phyloP scores from a whole-genome alignment of 1,284 basidiomycete species.

The Acaromyces ingoldii region DNA sequence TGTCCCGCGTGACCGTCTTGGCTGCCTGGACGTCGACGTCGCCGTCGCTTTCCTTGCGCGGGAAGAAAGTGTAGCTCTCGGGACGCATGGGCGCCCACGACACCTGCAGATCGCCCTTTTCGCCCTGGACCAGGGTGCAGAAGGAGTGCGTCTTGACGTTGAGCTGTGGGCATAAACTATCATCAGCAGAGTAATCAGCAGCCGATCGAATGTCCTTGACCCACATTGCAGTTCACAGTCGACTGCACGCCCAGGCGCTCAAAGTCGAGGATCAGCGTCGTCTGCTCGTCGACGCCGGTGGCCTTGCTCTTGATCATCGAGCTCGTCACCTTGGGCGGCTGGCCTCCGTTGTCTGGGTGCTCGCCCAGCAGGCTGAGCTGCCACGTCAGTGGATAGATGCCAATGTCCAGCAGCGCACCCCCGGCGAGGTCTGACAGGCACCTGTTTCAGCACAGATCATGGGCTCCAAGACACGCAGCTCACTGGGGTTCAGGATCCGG shows the following conservation, averaged over 20 bases:
- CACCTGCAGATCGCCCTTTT: constrained; percentile 55
- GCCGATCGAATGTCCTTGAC: too few relatives aligned
- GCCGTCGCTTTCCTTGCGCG: neutral
- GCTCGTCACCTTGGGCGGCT: constrained; percentile 56
- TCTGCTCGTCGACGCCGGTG: constrained; percentile 75
- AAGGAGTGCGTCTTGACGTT: constrained; percentile 5
- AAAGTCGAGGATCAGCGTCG: constrained; percentile 72
- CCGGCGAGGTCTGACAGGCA: constrained; percentile 71
- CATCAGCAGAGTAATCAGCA: too few relatives aligned
- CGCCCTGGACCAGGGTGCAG: constrained; percentile 25
- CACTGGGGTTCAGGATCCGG: constrained; percentile 76
- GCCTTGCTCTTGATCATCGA: constrained; percentile 66
- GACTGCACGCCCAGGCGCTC: too few relatives aligned
- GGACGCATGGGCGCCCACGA: constrained; percentile 60
- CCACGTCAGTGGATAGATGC: constrained; percentile 50
- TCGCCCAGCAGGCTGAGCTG: too few relatives aligned
- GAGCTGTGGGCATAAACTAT: neutral
- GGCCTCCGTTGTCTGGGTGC: constrained; percentile 59
- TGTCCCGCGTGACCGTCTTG: neutral
- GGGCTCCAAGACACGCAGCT: too few relatives aligned
- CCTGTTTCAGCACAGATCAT: too few relatives aligned
- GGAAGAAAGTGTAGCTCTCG: constrained; percentile 1
- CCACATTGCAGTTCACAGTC: too few relatives aligned
- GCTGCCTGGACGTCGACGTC: neutral
- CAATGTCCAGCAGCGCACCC: constrained; percentile 71